Evolutionary conservation across 106 monocot species (phyloP), one percentile per base, ranked within the genome.

Genomic region (Acanthochlamys bracteata): DNA sequence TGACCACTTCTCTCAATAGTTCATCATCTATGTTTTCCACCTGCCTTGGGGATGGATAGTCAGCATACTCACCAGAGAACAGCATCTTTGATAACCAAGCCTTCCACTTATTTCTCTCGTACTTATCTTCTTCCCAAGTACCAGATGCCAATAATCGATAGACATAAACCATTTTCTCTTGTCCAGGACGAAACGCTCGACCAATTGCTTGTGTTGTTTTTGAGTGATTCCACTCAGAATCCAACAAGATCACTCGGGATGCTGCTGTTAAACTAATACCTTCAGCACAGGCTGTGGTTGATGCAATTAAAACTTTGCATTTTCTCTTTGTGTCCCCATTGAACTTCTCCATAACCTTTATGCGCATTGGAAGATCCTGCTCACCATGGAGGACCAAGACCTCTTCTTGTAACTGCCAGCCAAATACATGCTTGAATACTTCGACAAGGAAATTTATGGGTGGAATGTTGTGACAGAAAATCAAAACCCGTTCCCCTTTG

Each of bases 181-280:
- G 90, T 0, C 90, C 90, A 0, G 74, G 84, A 20, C 84, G 75
- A 72, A 84, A 84, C 43, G 84, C 84, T 42, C 84, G 69, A 12
- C 82, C 89, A 43, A 86, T 83, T 11, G 90, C 90, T 71, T 90
- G 90, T 56, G 69, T 80, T 11, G 85, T 86, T 57, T 78, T 90
- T 0, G 90, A 69, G 41, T 82, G 86, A 53, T 90, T 90, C 90
- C 90, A 90, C 46, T 86, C 86, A 0, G 83, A 83, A 27, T 90
- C 90, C 53, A 90, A 53, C 67, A 90, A 75, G 46, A 90, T 75
- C 65, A 90, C 72, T 25, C 90, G 75, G 3, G 90, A 90, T 47
- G 85, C 90, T 20, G 80, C 85, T 13, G 75, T 82, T 67, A 90
- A 67, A 52, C 82, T 83, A 14, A 90, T 90, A 11, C 80, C 85